Conservation (phyloP, 169 alveolate species). For the Eimeria nieschulzi region DNA sequence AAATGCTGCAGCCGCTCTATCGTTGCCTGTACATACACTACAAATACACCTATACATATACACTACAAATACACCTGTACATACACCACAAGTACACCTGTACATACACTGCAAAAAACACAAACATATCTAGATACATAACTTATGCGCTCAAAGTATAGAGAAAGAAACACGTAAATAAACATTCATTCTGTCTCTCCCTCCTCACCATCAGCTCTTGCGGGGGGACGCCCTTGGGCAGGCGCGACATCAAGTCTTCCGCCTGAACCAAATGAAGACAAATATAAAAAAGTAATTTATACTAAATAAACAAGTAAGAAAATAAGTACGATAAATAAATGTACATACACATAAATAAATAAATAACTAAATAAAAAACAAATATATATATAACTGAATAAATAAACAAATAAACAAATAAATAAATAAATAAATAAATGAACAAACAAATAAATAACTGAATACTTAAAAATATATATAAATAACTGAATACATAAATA, state of each 20-base stretch:
- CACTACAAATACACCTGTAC: too few species aligned
- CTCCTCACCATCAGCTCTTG: not conserved
- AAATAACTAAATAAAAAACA: not conserved
- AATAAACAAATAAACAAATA: too few species aligned
- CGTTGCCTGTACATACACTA: conserved; percentile 19
- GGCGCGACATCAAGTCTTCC: conserved; percentile 1
- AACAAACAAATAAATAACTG: too few species aligned
- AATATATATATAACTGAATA: too few species aligned
- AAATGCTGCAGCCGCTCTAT: conserved; percentile 54
- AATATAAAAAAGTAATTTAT: not conserved
- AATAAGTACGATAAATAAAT: not conserved
- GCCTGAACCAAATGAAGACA: not conserved
- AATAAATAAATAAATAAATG: too few species aligned
- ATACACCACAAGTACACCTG: not conserved
- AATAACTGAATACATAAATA: too few species aligned
- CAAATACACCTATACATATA: too few species aligned
- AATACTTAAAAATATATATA: too few species aligned
- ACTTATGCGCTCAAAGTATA: too few species aligned
- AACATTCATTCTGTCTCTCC: too few species aligned
- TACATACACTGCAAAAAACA: not conserved
- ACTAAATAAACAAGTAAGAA: not conserved
- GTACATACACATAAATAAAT: not conserved
- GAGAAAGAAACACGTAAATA: too few species aligned
- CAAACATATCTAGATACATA: too few species aligned
- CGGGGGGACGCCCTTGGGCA: conserved; percentile 15